Evolutionary conservation across 2,329 filamentous ascomycete genomes (phyloP), one percentile per base, ranked within the genome.

Genomic region (Venturia nashicola): DNA sequence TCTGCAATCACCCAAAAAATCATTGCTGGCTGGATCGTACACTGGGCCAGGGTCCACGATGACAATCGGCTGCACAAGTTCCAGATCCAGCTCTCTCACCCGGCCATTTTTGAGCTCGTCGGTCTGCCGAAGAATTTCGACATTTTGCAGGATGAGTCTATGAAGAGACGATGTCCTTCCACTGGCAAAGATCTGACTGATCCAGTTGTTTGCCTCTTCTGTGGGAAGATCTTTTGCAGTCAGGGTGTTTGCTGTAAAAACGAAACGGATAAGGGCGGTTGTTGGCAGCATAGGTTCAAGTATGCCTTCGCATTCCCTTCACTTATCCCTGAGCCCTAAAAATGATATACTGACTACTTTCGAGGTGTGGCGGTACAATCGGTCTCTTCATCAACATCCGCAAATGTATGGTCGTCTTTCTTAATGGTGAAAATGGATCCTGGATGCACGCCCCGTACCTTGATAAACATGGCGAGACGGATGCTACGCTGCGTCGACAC

Each of bases 311-410:
- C 46, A 27, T 2, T 20, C 51, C 5, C 16, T 57, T 20, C 18
- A 8, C 5, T 6, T 23, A 27, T 32, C 27, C 16, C 61, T 12
- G 23, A 27, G 27, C 40, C 34, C 16, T 61, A 20, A n/a, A 42
- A 48, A 6, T 27, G 2, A 12, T 39, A 14, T 34, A 46, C 48
- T 66, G 34, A 66, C 59, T 40, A 16, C 16, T 16, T 16, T 61
- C 59, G 67, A 95, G 90, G 70, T 97, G 93, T 74, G 91, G 94
- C 72, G 85, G 86, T 67, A 91, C 91, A 69, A 86, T 96, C 59
- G 94, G 94, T n/a, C 79, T 97, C 42, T 97, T 95, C 78, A 88
- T 99, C 74, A 96, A 96, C 74, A 93, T 99, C 69, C 89, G 94
- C 68, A 97, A 97, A 78, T 97, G 95, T 77, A 90, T 88, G 69